Conservation (phyloP, 1,139 yeast genomes). For the Blastobotrys elegans region DNA sequence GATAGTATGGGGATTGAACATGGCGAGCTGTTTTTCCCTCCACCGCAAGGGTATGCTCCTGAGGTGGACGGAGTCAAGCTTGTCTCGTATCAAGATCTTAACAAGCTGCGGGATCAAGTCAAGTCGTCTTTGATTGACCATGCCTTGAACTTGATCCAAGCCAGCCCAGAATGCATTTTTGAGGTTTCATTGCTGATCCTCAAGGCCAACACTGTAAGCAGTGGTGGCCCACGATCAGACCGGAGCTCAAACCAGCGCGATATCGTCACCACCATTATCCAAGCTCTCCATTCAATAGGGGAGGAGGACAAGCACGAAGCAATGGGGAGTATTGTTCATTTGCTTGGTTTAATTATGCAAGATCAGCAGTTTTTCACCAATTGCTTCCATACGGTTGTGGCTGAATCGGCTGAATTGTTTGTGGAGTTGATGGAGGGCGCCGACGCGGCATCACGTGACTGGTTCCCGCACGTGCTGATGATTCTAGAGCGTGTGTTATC, state of each 20-base stretch:
- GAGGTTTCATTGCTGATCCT: constrained; percentile 48
- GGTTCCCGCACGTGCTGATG: constrained; percentile 33
- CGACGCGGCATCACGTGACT: constrained; percentile 20
- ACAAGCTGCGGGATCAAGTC: constrained; percentile 36
- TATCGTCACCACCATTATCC: constrained; percentile 37
- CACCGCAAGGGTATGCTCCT: constrained; percentile 27
- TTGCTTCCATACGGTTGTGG: constrained; percentile 37
- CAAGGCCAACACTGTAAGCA: constrained; percentile 28
- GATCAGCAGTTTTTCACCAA: constrained; percentile 38
- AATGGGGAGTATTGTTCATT: constrained; percentile 43
- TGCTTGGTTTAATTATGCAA: constrained; percentile 45
- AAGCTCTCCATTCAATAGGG: constrained; percentile 36
- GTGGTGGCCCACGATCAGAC: constrained; percentile 19
- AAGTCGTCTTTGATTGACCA: constrained; percentile 39
- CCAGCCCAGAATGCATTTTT: constrained; percentile 47
- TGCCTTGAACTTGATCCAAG: constrained; percentile 46
- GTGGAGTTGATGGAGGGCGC: constrained; percentile 22
- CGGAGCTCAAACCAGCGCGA: constrained; percentile 21
- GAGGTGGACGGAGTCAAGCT: constrained; percentile 24
- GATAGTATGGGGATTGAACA: background rate
- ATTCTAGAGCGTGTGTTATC: constrained; percentile 30
- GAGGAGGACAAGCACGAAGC: constrained; percentile 31
- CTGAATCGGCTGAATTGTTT: constrained; percentile 33
- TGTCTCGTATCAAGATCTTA: constrained; percentile 41
- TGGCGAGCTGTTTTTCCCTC: constrained; percentile 2